Evolutionary conservation across 768 basidiomycete genomes (phyloP), one percentile per base, ranked within the genome.

Genomic region (Leccinum disarticulatum): DNA sequence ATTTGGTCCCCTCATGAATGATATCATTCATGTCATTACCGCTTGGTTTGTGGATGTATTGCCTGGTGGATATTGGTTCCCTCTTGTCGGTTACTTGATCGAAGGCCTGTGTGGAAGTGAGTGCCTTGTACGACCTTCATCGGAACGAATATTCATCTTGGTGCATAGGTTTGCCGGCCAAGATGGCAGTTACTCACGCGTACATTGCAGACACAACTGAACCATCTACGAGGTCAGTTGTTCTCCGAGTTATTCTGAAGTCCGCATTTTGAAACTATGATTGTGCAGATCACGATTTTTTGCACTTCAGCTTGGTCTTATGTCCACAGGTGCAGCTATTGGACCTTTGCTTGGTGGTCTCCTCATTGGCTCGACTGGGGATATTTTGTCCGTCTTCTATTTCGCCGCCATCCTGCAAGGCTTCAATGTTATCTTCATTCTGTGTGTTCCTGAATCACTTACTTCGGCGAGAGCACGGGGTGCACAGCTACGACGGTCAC

Each of bases 41-140:
- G 77, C 84, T 19, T 76, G 74, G 30, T 87, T 80, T 67, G 82
- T 83, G 38, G 76, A 83, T 55, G 65, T 73, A 6, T 75, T 92
- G 4, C 93, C 93, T 2, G 91, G 90, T 1, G 89, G 90, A 6
- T 95, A 94, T 71, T 88, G 90, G 81, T 87, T 91, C 68, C 76
- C 93, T 27, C 60, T 93, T 13, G 58, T 88, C 22, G 86, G 87
- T 1, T 83, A 87, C 10, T 59, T 84, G 6, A 61, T 90, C 1
- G 88, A 91, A 62, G 93, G 93, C 13, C 61, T 79, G 15, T 72
- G 90, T 14, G 94, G 93, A 56, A 89, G 93, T 86, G 62, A 67
- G 80, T 72, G 3, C 15, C 66, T 61, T 38, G 13, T 38, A 17
- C 17, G 28, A 30, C 19, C 17, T 28, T 30, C 43, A 10, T 54